Base-by-base conservation (phyloP, 2,329 filamentous ascomycete genomes). In the Neonectria coccinea region DNA sequence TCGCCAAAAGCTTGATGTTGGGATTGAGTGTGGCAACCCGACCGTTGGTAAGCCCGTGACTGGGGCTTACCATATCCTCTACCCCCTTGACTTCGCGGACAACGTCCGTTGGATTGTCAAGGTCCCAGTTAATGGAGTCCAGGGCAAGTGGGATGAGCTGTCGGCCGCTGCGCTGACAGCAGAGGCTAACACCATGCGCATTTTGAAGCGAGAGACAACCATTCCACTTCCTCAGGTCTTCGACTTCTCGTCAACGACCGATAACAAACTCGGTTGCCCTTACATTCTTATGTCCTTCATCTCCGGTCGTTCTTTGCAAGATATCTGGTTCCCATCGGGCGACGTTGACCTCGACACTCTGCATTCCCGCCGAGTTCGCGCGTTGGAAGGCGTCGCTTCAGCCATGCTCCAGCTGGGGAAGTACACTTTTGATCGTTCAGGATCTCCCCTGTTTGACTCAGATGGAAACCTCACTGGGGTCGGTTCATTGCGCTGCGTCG, bases 221-320 rank as follows among this genome's bases (percentile, higher is more conserved):
- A 59, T 64, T 12, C 56, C 61, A 4, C 11, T 64, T 16, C 61
- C 55, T 7, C 44, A 55, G 20, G 61, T 64, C 10, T 56, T 64
- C 4, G 51, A 18, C 27, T 59, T 59, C 16, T 64, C 61, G 16
- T 11, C 61, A 2, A 55, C 55, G 0, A 39, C 51, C 4, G 14
- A 29, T 5, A 59, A 59, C 18, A 3, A 4, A 1, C 33, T 64
- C 11, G 9, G n/a, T 11, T 64, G 50, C 36, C 51, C 61, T 10
- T 64, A 59, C 25, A 59, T 64, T 3, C 11, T 64, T 1, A 51
- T 59, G 44, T 55, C 56, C 2, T 29, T 20, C 14, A 52, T 64
- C 9, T 20, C 44, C 11, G 56, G 61, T 1, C 27, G 22, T 5
- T 45, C 61, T 3, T 27, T 64, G 10, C 31, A 64, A 6, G 55